Percentiles rank a stretch among this genome's conserved stretches.
These are phyloP conservation scores for Claviceps fusiformis DNA, from an alignment of 2,329 filamentous ascomycete species.

Conservation along the genomic window DNA sequence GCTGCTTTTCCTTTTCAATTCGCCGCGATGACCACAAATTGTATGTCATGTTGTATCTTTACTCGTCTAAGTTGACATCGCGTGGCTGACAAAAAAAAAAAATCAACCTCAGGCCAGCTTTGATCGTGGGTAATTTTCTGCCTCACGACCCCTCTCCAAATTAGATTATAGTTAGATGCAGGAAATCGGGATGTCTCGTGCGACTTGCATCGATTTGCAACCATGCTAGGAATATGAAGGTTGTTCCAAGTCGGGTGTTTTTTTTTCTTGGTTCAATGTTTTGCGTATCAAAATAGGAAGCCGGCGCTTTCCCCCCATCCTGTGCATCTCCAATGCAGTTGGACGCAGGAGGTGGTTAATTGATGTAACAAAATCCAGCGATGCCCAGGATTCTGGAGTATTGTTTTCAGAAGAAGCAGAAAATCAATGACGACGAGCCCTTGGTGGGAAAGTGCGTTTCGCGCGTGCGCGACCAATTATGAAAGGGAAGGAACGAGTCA, in stretches of 20 bases:
- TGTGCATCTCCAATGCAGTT: not conserved
- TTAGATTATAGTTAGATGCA: not conserved
- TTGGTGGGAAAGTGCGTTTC: not conserved
- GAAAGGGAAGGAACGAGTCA: not conserved
- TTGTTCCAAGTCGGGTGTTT: not conserved
- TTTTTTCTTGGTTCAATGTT: not conserved
- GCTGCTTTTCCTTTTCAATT: constrained; percentile 97
- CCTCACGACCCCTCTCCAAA: constrained; percentile 53
- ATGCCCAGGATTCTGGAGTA: not conserved
- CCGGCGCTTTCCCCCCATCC: not conserved
- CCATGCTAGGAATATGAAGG: not conserved
- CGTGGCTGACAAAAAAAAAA: constrained; percentile 1
- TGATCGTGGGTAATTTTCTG: constrained; percentile 95
- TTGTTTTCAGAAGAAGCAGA: not conserved
- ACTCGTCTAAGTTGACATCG: not conserved
- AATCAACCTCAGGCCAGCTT: constrained; percentile 51
- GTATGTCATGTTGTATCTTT: constrained; percentile 41
- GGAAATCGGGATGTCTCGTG: not conserved
- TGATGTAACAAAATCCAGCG: not conserved
- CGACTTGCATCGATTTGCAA: not conserved
- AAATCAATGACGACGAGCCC: not conserved
- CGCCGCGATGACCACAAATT: constrained; percentile 90
- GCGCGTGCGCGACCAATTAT: not conserved
- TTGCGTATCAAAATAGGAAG: not conserved
- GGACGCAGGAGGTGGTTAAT: not conserved